Evolutionary conservation across 2,329 filamentous ascomycete genomes (phyloP), one percentile per base, ranked within the genome.

Genomic region (Colletotrichum tamarilloi): DNA sequence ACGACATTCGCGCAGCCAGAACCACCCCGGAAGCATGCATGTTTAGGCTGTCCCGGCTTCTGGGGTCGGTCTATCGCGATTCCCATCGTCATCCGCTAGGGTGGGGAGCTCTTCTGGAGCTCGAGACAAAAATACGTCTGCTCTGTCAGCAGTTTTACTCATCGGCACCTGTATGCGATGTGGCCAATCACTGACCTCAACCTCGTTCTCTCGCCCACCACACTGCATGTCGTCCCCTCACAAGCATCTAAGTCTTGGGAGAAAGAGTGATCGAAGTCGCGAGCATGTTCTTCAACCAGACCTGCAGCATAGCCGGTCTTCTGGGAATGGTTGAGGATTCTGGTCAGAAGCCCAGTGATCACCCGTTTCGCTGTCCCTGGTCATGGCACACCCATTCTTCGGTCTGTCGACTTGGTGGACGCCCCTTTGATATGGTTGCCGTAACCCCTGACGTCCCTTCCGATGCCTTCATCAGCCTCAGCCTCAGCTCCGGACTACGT

Each of bases 91-190:
- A 67, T 65, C 28, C 26, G 46, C 57, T 35, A 57, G 28, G 38
- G 52, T 63, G 53, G n/a, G 8, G 19, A 49, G 16, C 42, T 49
- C 42, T 46, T 62, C n/a, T 26, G 4, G 49, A 46, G 53, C 7
- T 8, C 35, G 16, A 56, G 62, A 74, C 67, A 72, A 74, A 74
- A 72, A 74, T 74, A 72, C 22, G 57, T 38, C 67, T 63, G 62
- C 63, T 74, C 62, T 67, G 72, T 74, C 57, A 74, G 72, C 72
- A 67, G 38, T 58, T 57, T 5, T 42, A 12, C 46, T 63, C 14
- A 55, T 24, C 62, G 53, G 16, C n/a, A 24, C 22, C 30, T 26
- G 30, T 66, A 28, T 5, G 19, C 42, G 22, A 4, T 24, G 24
- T 24, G 53, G 24, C 72, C 72, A 74, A 74, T 74, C 62, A 72